Evolutionary conservation across 1,284 basidiomycete species (phyloP), one percentile per base, ranked within the genome.

Genomic region (Cryptococcus neoformans): DNA sequence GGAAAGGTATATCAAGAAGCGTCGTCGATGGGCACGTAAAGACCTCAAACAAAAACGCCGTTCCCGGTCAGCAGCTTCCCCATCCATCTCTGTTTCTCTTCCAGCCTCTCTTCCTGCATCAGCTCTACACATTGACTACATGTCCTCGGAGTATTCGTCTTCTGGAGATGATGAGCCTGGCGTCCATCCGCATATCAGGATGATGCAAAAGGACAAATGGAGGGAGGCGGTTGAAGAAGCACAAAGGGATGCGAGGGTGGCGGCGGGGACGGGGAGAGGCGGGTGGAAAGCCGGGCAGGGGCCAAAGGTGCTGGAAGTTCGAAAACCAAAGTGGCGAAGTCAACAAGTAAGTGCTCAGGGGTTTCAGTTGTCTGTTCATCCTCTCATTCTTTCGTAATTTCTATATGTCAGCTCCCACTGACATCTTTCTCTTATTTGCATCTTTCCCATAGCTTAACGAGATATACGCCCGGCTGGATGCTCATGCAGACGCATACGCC

Each of bases 221-320:
- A 47, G 54, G 5, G 56, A 48, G 4, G 51, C 59, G 49, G 38
- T 50, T 80, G 62, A 94, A 94, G 77, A 60, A 16, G 51, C 53
- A 16, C 36, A 46, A 7, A 41, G 38, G 42, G 40, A 48, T 11
- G 45, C 28, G 35, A 41, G 38, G 6, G 40, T 38, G 10, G 45
- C 28, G 16, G 36, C 40, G 7, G 44, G 12, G 11, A 11, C 40
- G 10, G n/a, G n/a, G 10, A 41, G n/a, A n/a, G 34, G 21, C 2
- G 9, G 9, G 21, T 34, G 17, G 10, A 81, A 88, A 49, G 83
- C 82, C 70, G 80, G 80, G 63, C 92, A 94, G 72, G 93, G 78
- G 0, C 83, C 83, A 55, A 87, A 85, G 39, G 88, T 89, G 0
- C 67, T 91, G 65, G 90, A 93, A 42, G 92, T 96, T 8, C 64